Percentiles rank a stretch among this genome's conserved stretches.
Evolutionary conservation across 2,329 filamentous ascomycete genomes (phyloP).

Genomic region (Diaporthe australafricana): DNA sequence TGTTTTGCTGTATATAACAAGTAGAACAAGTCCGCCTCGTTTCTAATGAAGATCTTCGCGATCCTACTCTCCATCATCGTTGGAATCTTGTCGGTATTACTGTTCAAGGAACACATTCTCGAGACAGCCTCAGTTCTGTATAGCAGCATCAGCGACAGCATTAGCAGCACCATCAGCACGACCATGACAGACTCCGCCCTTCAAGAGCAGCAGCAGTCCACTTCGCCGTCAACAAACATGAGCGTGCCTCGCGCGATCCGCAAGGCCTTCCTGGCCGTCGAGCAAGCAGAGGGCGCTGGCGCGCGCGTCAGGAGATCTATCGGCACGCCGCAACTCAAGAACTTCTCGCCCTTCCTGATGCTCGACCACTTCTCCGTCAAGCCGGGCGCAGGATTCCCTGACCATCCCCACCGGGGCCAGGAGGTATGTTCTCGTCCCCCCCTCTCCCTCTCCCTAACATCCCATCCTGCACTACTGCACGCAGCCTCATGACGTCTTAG

Average conservation of each 20-base stretch:
- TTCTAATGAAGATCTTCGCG: slow-evolving; percentile 53
- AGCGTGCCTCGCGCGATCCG: slow-evolving; percentile 80
- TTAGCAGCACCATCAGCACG: slow-evolving; percentile 27
- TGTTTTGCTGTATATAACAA: neutral
- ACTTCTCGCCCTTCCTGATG: slow-evolving; percentile 95
- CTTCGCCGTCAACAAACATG: slow-evolving; percentile 64
- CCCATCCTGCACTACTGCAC: too few species aligned
- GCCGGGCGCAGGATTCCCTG: slow-evolving; percentile 87
- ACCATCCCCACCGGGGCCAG: slow-evolving; percentile 64
- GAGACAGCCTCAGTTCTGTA: slow-evolving; percentile 41
- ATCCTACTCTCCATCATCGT: slow-evolving; percentile 52
- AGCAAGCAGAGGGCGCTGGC: slow-evolving; percentile 89
- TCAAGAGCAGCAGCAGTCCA: slow-evolving; percentile 42
- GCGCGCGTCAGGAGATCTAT: slow-evolving; percentile 89
- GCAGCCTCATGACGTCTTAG: too few species aligned
- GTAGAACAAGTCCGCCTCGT: neutral
- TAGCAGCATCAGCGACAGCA: slow-evolving; percentile 38
- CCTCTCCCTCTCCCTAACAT: neutral
- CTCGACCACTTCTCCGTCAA: slow-evolving; percentile 90
- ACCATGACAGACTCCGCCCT: slow-evolving; percentile 32
- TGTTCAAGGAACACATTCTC: slow-evolving; percentile 48
- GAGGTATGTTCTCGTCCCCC: slow-evolving; percentile 43
- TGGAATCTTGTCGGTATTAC: slow-evolving; percentile 50
- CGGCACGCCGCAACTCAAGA: slow-evolving; percentile 83
- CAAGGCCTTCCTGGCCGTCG: slow-evolving; percentile 84